These are phyloP conservation scores for Hydnomerulius pinastri DNA, from an alignment of 768 basidiomycete genomes.

Conservation along the genomic window DNA sequence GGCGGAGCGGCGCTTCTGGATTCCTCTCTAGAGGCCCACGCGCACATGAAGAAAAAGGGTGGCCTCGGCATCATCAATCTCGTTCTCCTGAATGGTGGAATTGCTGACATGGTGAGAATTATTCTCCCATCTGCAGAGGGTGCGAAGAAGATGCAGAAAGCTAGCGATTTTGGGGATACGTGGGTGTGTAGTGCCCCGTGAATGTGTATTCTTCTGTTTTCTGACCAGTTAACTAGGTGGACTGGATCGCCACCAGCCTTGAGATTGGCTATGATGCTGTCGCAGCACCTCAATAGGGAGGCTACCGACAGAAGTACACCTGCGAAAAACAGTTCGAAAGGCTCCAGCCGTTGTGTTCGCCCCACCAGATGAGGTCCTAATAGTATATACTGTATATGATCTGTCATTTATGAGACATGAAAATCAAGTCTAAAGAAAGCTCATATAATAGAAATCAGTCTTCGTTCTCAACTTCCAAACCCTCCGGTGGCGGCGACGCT, in stretches of 20 bases:
- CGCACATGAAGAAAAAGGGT: constrained; percentile 26
- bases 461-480: neutral
- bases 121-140: constrained; percentile 22
- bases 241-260: neutral
- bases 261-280: neutral
- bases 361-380: no score
- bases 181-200: no score
- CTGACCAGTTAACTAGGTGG: neutral
- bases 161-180: neutral
- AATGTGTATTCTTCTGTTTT: neutral
- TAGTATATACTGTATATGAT: neutral
- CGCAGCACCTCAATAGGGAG: neutral
- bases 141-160: neutral
- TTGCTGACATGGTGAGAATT: constrained; percentile 26
- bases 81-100: constrained; percentile 20
- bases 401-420: no score
- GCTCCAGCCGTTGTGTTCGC: no score
- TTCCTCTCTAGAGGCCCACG: neutral
- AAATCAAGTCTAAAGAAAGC: neutral
- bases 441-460: neutral
- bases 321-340: no score
- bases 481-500: constrained; percentile 23
- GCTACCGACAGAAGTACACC: no score
- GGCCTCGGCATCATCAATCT: constrained; percentile 24
- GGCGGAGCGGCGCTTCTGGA: constrained; percentile 2